Conservation (phyloP, 2,329 filamentous ascomycete genomes). For the Cladosporium sp. region DNA sequence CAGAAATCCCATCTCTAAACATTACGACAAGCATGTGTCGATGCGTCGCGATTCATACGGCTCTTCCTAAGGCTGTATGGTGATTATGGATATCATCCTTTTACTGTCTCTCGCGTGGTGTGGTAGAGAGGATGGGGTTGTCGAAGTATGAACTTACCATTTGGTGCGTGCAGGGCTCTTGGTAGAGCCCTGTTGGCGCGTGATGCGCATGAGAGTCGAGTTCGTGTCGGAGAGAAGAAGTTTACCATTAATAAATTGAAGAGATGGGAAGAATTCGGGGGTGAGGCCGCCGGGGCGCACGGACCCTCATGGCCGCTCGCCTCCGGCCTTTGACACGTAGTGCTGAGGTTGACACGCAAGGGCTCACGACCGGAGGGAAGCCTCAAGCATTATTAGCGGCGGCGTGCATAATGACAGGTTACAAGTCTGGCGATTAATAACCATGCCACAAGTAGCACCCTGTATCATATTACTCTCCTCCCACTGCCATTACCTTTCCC, state of each 20-base stretch:
- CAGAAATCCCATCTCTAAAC: slow-evolving; percentile 52
- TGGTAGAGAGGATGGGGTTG: slow-evolving; percentile 4
- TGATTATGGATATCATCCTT: slow-evolving; percentile 42
- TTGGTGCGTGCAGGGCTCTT: slow-evolving; percentile 6
- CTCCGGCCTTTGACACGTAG: slow-evolving; percentile 6
- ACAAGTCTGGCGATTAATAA: slow-evolving; percentile 10
- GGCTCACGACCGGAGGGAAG: not conserved
- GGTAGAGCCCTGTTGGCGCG: slow-evolving; percentile 12
- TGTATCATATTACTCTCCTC: slow-evolving; percentile 2
- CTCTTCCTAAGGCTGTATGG: slow-evolving; percentile 52
- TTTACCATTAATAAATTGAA: not conserved
- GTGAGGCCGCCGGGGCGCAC: not conserved
- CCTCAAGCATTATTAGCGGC: not conserved
- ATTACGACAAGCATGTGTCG: slow-evolving; percentile 53
- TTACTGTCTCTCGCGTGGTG: slow-evolving; percentile 22
- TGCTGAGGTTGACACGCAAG: not conserved
- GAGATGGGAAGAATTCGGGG: not conserved
- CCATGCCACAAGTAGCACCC: not conserved
- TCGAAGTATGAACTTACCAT: slow-evolving; percentile 22
- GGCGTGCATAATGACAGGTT: slow-evolving; percentile 16
- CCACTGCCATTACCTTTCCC: not conserved
- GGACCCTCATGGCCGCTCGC: not conserved
- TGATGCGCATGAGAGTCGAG: slow-evolving; percentile 2
- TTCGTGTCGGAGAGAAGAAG: not conserved
- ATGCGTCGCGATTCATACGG: slow-evolving; percentile 55